These are phyloP conservation scores for Termitomyces sp. DNA, from an alignment of 768 basidiomycete species.

Conservation along the genomic window DNA sequence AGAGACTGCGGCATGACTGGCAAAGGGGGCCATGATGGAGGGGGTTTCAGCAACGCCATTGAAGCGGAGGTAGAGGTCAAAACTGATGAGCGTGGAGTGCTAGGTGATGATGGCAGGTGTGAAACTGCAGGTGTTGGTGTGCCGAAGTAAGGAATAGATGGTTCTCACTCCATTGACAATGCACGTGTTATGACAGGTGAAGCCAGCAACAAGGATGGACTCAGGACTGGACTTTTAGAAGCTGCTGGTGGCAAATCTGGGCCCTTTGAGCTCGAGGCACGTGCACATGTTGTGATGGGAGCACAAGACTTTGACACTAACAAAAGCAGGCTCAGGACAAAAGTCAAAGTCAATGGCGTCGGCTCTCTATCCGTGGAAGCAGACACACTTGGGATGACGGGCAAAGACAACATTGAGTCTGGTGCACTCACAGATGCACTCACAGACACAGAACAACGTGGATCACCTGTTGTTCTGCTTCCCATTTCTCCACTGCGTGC, in stretches of 20 bases:
- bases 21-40: background rate
- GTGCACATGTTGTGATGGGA: background rate
- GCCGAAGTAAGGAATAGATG: background rate
- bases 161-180: background rate
- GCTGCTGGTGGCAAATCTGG: background rate
- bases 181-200: background rate
- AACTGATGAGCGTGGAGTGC: background rate
- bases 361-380: background rate
- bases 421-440: too few relatives aligned
- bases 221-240: background rate
- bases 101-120: background rate
- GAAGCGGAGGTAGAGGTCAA: background rate
- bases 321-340: background rate
- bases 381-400: background rate
- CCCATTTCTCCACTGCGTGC: conserved; percentile 60
- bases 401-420: background rate
- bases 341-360: background rate
- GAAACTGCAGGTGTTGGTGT: background rate
- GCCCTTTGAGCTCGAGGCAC: background rate
- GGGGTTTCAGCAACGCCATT: background rate
- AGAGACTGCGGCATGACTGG: background rate
- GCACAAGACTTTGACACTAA: background rate
- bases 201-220: background rate
- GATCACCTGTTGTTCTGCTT: conserved; percentile 23
- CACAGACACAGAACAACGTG: background rate